Conservation (phyloP, 179 eudicot species). For the Spergularia azorica region DNA sequence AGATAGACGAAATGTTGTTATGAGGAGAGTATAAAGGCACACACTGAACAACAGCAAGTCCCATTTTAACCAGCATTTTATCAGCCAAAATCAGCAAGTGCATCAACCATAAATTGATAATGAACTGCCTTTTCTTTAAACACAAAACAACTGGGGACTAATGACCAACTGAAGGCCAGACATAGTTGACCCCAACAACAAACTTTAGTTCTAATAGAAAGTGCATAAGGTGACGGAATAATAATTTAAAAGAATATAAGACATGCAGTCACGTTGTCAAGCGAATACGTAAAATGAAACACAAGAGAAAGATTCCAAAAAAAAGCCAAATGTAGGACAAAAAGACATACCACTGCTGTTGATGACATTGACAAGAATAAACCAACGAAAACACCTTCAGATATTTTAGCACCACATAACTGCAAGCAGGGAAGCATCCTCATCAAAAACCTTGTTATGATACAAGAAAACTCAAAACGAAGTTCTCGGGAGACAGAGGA, state of each 20-base stretch:
- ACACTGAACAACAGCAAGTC: not conserved
- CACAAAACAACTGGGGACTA: not conserved
- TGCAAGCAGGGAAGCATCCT: slow-evolving; percentile 32
- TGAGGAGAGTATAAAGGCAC: not conserved
- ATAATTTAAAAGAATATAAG: not conserved
- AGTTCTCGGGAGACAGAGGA: not conserved
- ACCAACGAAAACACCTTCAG: slow-evolving; percentile 97
- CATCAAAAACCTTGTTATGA: not conserved
- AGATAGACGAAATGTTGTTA: not conserved
- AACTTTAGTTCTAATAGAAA: not conserved
- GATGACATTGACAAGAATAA: slow-evolving; percentile 97
- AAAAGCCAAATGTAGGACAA: slow-evolving; percentile 3
- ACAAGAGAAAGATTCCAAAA: not conserved
- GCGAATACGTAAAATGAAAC: not conserved
- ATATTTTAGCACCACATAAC: slow-evolving; percentile 90
- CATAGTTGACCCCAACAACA: not conserved
- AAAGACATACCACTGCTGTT: slow-evolving; percentile 78
- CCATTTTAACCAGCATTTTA: not conserved
- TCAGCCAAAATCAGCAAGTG: not conserved
- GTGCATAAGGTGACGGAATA: not conserved
- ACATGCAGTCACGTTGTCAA: not conserved
- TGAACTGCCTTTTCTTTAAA: not conserved
- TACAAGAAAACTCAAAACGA: not conserved
- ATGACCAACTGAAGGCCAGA: not conserved
- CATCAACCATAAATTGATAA: too few species aligned